Base-by-base conservation (phyloP, 2,329 filamentous ascomycete species). In the Peltaster fructicola region DNA sequence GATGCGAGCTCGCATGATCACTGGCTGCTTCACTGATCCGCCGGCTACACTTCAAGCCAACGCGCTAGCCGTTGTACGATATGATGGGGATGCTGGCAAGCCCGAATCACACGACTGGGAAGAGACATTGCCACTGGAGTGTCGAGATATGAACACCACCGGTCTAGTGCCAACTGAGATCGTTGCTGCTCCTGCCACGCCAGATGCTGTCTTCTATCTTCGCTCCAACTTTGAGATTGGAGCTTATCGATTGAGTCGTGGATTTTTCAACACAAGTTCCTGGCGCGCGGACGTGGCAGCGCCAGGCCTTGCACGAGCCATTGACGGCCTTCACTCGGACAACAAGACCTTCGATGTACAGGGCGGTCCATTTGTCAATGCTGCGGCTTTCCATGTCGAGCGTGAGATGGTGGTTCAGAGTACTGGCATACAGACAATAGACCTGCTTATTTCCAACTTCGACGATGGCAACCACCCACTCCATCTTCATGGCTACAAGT, bases 191-290 rank as follows among this genome's bases (percentile, higher is more conserved):
- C 64, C 62, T 3, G 39, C 45, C 1, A 41, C 47, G n/a, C 58
- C 62, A 5, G 57, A 67, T 33, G 53, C 60, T 17, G 58, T 54
- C 20, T 65, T 62, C 46, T 62, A 63, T 35, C 35, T 73, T 3
- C 59, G 64, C 3, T 58, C 61, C 3, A 70, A 65, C 30, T 61
- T 73, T 30, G 62, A 67, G 36, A 72, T 71, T 30, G 61, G 65
- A 14, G 55, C 58, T 29, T 69, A 65, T 54, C 53, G 61, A 2
- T 53, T 73, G 0, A 58, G 63, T 30, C 56, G 68, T 6, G 68
- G 66, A 1, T 65, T 62, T 36, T 58, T 73, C 39, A 73, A 73
- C 41, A 40, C 47, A 8, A 63, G 58, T 9, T 65, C 63, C 2
- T 68, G 63, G 46, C 57, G 60, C 4, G 50, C 60, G 1, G 48